phyloP scores from a whole-genome alignment of 345 rosid genomes.

The Pseudoturritis turrita region DNA sequence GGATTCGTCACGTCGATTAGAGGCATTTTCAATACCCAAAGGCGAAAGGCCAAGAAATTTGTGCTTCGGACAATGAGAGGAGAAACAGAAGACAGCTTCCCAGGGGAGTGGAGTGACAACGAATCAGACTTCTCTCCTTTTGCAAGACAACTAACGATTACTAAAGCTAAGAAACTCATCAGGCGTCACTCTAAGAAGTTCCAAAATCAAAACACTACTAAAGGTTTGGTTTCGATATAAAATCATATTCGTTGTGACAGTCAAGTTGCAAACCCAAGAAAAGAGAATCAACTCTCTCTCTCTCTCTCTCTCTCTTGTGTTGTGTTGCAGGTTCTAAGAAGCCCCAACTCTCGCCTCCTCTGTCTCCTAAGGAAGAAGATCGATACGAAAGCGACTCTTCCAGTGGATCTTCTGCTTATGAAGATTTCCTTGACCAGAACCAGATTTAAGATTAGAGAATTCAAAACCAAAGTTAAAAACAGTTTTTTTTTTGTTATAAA shows the following conservation, averaged over 20 bases:
- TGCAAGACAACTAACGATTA: constrained; percentile 88
- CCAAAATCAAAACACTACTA: constrained; percentile 56
- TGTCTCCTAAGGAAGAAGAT: constrained; percentile 33
- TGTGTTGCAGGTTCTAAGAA: constrained; percentile 29
- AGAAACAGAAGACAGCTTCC: constrained; percentile 71
- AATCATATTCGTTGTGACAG: not conserved
- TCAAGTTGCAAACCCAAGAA: not conserved
- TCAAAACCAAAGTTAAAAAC: not conserved
- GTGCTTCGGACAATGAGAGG: constrained; percentile 95
- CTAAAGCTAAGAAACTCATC: constrained; percentile 81
- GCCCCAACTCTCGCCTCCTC: constrained; percentile 13
- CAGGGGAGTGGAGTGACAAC: constrained; percentile 93
- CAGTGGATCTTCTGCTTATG: constrained; percentile 35
- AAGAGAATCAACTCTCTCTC: not conserved
- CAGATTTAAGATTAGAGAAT: constrained; percentile 5
- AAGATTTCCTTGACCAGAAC: constrained; percentile 32
- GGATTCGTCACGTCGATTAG: constrained; percentile 90
- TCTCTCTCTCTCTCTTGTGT: not conserved
- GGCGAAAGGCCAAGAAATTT: constrained; percentile 84
- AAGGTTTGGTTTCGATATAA: constrained; percentile 45
- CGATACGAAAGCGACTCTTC: constrained; percentile 30
- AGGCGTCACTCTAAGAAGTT: constrained; percentile 90
- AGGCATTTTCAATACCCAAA: constrained; percentile 90
- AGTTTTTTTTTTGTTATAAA: not conserved
- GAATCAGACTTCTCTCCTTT: constrained; percentile 84